phyloP scores from a whole-genome alignment of 2,329 filamentous ascomycete species.

The Metarhizium anisopliae region DNA sequence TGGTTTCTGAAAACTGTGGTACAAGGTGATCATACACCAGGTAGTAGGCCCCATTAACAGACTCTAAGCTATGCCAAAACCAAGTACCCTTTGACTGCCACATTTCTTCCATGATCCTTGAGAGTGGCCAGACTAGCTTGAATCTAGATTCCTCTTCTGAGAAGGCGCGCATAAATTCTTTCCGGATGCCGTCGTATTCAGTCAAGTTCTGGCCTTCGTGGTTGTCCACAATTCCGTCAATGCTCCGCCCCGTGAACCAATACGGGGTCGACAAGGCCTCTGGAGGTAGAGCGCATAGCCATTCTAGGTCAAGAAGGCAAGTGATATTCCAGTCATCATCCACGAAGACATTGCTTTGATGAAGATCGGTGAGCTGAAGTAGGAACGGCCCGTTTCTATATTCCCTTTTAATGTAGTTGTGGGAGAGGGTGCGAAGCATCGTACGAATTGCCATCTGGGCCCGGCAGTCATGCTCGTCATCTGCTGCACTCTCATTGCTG shows the following conservation, averaged over 20 bases:
- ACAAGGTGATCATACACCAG: constrained; percentile 1
- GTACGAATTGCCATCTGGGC: constrained; percentile 17
- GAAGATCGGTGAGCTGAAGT: constrained; percentile 22
- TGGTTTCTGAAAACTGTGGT: neutral
- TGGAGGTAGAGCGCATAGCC: constrained; percentile 19
- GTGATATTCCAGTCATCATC: constrained; percentile 26
- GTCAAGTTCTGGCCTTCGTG: constrained; percentile 4
- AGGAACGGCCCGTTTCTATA: constrained; percentile 17
- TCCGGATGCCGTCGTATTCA: constrained; percentile 8
- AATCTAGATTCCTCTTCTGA: constrained; percentile 8
- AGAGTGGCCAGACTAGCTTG: neutral
- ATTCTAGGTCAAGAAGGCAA: constrained; percentile 25
- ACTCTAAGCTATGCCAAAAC: constrained; percentile 4
- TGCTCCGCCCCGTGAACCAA: constrained; percentile 13
- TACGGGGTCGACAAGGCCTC: constrained; percentile 12
- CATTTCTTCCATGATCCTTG: constrained; percentile 2
- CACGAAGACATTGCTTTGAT: constrained; percentile 26
- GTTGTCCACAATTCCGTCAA: constrained; percentile 10
- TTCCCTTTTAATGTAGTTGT: constrained; percentile 15
- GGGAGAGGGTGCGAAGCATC: constrained; percentile 15
- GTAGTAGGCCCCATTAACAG: constrained; percentile 1
- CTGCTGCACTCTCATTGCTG: constrained; percentile 15
- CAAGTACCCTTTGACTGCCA: constrained; percentile 2
- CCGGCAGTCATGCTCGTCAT: constrained; percentile 16
- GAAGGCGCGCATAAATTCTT: constrained; percentile 12